phyloP scores from a whole-genome alignment of 495 filamentous ascomycete species.

The Penicillium goetzii region DNA sequence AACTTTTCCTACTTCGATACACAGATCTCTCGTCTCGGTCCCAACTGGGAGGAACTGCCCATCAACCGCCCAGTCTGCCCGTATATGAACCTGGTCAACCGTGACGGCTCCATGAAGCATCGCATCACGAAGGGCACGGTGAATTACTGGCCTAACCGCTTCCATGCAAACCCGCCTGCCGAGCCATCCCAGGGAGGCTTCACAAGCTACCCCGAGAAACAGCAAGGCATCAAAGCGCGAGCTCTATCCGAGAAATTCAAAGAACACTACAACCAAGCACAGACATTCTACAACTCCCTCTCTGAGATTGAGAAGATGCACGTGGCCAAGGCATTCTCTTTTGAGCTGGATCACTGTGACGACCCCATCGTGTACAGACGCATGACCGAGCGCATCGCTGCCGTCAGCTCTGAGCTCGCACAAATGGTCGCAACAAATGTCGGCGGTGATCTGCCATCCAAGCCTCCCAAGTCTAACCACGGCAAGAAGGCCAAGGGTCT shows the following conservation, averaged over 20 bases:
- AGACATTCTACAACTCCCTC: constrained; percentile 81
- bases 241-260: constrained; percentile 75
- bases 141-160: constrained; percentile 92
- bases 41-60: constrained; percentile 85
- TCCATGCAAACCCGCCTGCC: constrained; percentile 64
- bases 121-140: constrained; percentile 68
- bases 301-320: constrained; percentile 71
- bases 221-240: constrained; percentile 71
- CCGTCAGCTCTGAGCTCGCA: constrained; percentile 75
- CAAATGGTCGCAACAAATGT: constrained; percentile 70
- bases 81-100: constrained; percentile 54
- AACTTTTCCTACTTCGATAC: constrained; percentile 92
- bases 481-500: constrained; percentile 66
- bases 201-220: constrained; percentile 65
- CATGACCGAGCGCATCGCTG: constrained; percentile 68
- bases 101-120: constrained; percentile 45
- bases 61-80: constrained; percentile 82
- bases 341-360: constrained; percentile 90
- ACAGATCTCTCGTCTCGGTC: constrained; percentile 77
- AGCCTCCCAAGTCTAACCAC: constrained; percentile 60
- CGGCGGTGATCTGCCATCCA: constrained; percentile 63
- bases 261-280: constrained; percentile 69
- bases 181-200: constrained; percentile 64
- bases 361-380: constrained; percentile 79
- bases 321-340: constrained; percentile 69